phyloP scores from a whole-genome alignment of 192 early-diverging fungal species.

The Gaertneriomyces sp. region DNA sequence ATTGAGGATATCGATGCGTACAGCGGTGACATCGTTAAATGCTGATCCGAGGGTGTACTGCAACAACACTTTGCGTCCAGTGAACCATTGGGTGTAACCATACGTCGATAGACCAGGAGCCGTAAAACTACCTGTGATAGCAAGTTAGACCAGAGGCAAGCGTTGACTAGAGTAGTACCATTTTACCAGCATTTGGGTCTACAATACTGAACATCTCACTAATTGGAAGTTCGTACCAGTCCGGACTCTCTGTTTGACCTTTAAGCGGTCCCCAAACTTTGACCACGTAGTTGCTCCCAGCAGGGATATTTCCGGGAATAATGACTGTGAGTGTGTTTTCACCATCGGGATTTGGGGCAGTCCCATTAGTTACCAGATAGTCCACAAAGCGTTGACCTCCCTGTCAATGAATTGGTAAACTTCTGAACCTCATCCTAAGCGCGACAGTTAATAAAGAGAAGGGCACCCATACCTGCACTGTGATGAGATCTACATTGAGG shows the following conservation, averaged over 20 bases:
- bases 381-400: background rate
- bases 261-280: constrained; percentile 17
- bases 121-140: too few species aligned
- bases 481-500: constrained; percentile 19
- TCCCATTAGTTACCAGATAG: constrained; percentile 5
- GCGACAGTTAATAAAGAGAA: background rate
- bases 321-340: background rate
- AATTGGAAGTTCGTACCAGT: constrained; percentile 7
- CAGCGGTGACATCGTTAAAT: constrained; percentile 3
- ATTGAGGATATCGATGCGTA: constrained; percentile 19
- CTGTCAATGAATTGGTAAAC: background rate
- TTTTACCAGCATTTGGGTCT: constrained; percentile 11
- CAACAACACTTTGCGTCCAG: constrained; percentile 13
- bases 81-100: background rate
- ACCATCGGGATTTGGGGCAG: background rate
- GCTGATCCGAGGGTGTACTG: constrained; percentile 15
- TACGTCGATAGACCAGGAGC: background rate
- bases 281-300: constrained; percentile 11
- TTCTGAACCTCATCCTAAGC: background rate
- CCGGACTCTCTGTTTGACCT: background rate
- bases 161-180: background rate
- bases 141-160: too few species aligned
- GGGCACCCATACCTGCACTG: constrained; percentile 3
- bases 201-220: constrained; percentile 11
- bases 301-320: background rate